A percentile compares a stretch with the other conserved stretches of the same genome.
Conservation (phyloP, 1,284 basidiomycete species). For the Schizopora paradoxa region DNA sequence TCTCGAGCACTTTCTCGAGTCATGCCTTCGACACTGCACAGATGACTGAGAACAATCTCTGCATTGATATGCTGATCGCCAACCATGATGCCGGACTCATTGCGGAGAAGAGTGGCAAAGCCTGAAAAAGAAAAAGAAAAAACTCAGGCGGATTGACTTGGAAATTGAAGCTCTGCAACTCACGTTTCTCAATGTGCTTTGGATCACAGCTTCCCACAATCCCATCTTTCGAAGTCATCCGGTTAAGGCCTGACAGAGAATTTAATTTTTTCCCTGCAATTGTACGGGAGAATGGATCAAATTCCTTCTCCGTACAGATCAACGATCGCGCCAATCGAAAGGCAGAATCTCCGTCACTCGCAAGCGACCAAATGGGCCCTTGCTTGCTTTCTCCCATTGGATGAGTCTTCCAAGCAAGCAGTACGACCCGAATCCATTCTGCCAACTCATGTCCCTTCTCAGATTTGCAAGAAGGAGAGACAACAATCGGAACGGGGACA, state of each 20-base stretch:
- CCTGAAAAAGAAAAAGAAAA: too few relatives aligned
- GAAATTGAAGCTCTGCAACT: too few relatives aligned
- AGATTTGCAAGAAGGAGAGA: not conserved
- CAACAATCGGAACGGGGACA: not conserved
- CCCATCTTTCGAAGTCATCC: not conserved
- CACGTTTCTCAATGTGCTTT: not conserved
- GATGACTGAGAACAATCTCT: too few relatives aligned
- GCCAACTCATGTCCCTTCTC: not conserved
- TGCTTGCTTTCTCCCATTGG: not conserved
- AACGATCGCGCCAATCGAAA: not conserved
- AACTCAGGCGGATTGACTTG: too few relatives aligned
- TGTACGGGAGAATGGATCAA: not conserved
- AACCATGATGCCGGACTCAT: too few relatives aligned
- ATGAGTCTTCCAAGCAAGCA: too few relatives aligned
- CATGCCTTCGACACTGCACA: not conserved
- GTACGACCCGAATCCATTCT: too few relatives aligned
- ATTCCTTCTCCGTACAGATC: not conserved
- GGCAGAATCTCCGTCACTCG: not conserved
- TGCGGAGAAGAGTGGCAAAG: too few relatives aligned
- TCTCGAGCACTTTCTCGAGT: not conserved
- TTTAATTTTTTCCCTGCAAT: not conserved
- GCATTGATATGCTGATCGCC: too few relatives aligned
- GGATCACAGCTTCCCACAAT: not conserved
- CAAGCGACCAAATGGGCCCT: not conserved
- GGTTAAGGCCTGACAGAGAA: not conserved